A percentile compares a stretch with the other conserved stretches of the same genome.
phyloP scores from a whole-genome alignment of 1,139 yeast species.

The Schwanniomyces etchellsii region DNA sequence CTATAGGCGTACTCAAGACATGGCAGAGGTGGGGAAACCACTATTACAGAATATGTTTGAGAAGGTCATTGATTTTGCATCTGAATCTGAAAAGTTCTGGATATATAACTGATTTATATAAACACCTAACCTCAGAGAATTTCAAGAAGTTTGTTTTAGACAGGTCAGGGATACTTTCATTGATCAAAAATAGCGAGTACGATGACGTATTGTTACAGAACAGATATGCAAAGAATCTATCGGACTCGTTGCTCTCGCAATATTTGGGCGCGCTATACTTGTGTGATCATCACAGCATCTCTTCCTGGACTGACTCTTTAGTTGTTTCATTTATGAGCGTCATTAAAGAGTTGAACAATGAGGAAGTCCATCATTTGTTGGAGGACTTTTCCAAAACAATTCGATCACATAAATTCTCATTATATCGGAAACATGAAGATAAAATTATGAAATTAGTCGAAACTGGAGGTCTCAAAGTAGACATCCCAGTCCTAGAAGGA shows the following conservation, averaged over 20 bases:
- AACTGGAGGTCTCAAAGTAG: constrained; percentile 1
- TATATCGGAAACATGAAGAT: constrained; percentile 2
- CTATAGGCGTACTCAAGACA: not conserved
- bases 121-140: constrained; percentile 10
- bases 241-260: constrained; percentile 16
- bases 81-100: not conserved
- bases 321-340: constrained; percentile 9
- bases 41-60: constrained; percentile 2
- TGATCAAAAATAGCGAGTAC: constrained; percentile 7
- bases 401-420: constrained; percentile 2
- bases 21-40: not conserved
- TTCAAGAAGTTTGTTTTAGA: constrained; percentile 14
- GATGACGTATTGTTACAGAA: constrained; percentile 6
- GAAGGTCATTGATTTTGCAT: constrained; percentile 3
- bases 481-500: not conserved
- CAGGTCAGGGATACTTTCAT: constrained; percentile 9
- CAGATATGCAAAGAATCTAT: constrained; percentile 8
- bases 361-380: constrained; percentile 9
- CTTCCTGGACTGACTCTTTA: constrained; percentile 9
- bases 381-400: constrained; percentile 8
- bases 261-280: constrained; percentile 11
- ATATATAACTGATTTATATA: constrained; percentile 3
- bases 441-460: constrained; percentile 1
- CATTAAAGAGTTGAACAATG: constrained; percentile 11
- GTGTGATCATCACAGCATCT: constrained; percentile 5